These are phyloP conservation scores for Pythium monospermum DNA, from an alignment of 352 stramenopile species.

Conservation along the genomic window DNA sequence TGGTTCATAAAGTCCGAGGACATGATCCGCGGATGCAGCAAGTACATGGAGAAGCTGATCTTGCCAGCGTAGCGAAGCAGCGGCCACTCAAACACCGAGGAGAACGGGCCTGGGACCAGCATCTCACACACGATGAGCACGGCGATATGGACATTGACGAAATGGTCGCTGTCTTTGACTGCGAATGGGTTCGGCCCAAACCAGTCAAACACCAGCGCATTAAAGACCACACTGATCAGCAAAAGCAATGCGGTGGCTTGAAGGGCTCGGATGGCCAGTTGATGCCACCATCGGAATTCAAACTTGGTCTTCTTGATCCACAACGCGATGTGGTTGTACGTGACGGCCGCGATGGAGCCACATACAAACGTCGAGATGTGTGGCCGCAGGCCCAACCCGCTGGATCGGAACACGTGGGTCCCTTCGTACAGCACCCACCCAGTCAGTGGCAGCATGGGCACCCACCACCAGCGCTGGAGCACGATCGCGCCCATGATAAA, in stretches of 20 bases:
- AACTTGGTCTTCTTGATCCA: neutral
- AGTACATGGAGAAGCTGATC: constrained; percentile 1
- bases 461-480: neutral
- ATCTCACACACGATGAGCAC: constrained; percentile 1
- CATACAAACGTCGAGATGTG: neutral
- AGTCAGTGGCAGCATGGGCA: neutral
- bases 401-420: neutral
- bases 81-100: neutral
- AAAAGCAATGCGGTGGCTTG: neutral
- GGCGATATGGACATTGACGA: neutral
- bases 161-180: neutral
- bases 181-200: neutral
- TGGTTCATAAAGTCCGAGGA: neutral
- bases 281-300: neutral
- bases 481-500: neutral
- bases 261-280: neutral
- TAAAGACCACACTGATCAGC: neutral
- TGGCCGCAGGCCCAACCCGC: neutral
- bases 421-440: neutral
- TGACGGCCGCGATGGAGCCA: neutral
- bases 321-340: neutral
- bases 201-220: neutral
- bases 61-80: constrained; percentile 2
- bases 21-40: neutral
- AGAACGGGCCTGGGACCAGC: neutral